Conservation (phyloP, 306 rosid genomes). For the Purshia tridentata region DNA sequence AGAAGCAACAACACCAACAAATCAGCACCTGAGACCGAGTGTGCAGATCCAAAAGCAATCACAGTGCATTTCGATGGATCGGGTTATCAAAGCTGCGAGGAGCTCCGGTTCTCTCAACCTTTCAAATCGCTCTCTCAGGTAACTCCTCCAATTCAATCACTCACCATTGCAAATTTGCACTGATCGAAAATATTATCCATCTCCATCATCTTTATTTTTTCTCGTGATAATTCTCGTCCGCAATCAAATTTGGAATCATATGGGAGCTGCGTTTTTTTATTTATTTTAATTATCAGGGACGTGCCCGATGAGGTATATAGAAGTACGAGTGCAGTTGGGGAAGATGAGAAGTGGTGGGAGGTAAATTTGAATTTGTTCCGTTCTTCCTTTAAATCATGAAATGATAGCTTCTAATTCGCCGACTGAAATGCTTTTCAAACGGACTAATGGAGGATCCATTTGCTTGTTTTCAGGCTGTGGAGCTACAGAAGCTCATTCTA, state of each 20-base stretch:
- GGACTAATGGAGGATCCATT: not conserved
- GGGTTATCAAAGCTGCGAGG: slow-evolving; percentile 81
- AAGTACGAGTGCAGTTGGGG: slow-evolving; percentile 56
- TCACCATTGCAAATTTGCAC: not conserved
- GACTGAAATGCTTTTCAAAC: not conserved
- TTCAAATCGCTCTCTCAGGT: slow-evolving; percentile 88
- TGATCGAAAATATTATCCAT: not conserved
- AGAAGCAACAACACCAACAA: not conserved
- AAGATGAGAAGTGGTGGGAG: slow-evolving; percentile 97
- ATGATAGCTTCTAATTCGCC: not conserved
- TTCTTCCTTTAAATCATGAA: not conserved
- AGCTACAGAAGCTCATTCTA: slow-evolving; percentile 82
- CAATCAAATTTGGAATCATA: not conserved
- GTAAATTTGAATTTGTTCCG: slow-evolving; percentile 32
- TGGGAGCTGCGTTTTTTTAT: not conserved
- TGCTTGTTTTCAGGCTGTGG: slow-evolving; percentile 63
- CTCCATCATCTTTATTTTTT: not conserved
- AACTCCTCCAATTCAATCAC: not conserved
- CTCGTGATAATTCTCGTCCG: not conserved
- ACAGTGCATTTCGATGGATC: slow-evolving; percentile 51
- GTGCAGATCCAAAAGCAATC: slow-evolving; percentile 27
- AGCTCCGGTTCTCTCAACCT: slow-evolving; percentile 94
- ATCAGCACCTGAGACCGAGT: not conserved
- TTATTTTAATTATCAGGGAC: slow-evolving; percentile 40
- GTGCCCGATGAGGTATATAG: slow-evolving; percentile 81